Evolutionary conservation across 2,329 filamentous ascomycete species (phyloP).

Genomic region (Plectosphaerella sp.): DNA sequence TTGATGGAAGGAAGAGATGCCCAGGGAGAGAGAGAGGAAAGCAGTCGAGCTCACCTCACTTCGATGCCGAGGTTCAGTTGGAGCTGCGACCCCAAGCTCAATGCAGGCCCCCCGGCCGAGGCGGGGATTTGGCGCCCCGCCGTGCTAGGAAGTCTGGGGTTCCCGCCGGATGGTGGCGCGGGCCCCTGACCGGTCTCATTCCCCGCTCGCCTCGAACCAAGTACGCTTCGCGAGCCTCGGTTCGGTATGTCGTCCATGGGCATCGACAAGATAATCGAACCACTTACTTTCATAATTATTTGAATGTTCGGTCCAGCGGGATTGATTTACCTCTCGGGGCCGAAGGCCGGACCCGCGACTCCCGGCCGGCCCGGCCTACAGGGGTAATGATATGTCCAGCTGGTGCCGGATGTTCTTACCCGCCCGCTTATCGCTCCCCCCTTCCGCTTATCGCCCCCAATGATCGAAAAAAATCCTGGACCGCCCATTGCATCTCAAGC

Average conservation of each 20-base stretch:
- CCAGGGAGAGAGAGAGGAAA: not conserved
- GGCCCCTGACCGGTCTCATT: not conserved
- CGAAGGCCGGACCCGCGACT: too few species aligned
- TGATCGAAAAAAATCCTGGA: slow-evolving; percentile 14
- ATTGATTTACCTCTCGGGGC: too few species aligned
- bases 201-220: not conserved
- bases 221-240: not conserved
- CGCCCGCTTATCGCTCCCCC: slow-evolving; percentile 8
- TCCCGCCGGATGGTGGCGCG: not conserved
- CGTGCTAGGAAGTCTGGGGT: not conserved
- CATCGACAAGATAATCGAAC: too few species aligned
- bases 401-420: too few species aligned
- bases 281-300: too few species aligned
- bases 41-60: not conserved
- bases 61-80: slow-evolving; percentile 1
- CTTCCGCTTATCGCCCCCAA: slow-evolving; percentile 13
- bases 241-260: too few species aligned
- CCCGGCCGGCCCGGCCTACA: not conserved
- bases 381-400: not conserved
- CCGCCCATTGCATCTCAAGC: slow-evolving; percentile 1
- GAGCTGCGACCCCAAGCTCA: not conserved
- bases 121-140: slow-evolving; percentile 5
- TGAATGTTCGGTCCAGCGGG: too few species aligned
- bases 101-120: slow-evolving; percentile 1
- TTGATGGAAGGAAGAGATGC: too few species aligned